Conservation (phyloP, 176 grass and related monocot genomes). For the Zizania latifolia region DNA sequence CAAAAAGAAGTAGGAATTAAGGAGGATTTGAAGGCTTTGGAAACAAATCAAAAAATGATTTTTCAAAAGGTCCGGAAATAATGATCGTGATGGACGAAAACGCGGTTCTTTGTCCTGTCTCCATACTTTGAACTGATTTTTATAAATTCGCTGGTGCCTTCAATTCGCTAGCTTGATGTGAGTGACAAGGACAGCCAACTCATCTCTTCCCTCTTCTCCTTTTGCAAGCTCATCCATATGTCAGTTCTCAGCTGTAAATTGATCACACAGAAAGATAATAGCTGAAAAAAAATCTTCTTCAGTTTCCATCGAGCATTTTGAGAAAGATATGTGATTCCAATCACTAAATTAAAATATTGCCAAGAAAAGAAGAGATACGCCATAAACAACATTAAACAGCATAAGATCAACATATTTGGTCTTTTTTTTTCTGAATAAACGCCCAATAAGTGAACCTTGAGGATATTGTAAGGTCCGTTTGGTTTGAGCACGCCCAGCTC, state of each 20-base stretch:
- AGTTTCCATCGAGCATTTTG: background rate
- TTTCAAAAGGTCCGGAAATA: background rate
- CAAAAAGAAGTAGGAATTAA: slow-evolving; percentile 12
- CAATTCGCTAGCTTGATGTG: background rate
- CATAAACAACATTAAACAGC: no score
- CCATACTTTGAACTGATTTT: background rate
- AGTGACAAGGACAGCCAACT: slow-evolving; percentile 15
- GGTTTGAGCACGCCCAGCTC: no score
- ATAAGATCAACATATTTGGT: no score
- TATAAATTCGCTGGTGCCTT: background rate
- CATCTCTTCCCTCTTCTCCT: background rate
- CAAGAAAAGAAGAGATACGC: background rate
- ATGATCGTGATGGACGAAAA: slow-evolving; percentile 6
- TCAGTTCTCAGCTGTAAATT: background rate
- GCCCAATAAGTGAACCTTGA: no score
- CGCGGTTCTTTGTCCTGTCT: slow-evolving; percentile 10
- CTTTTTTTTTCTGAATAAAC: no score
- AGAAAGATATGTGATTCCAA: background rate
- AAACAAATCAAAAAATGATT: background rate
- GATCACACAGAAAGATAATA: background rate
- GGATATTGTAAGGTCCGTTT: no score
- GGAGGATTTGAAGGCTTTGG: slow-evolving; percentile 28
- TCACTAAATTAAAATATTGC: background rate
- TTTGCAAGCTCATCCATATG: background rate
- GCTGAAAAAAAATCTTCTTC: background rate